A percentile compares a stretch with the other conserved stretches of the same genome.
These are phyloP conservation scores for Phylloporus gajari DNA, from an alignment of 1,284 basidiomycete species.

Conservation along the genomic window DNA sequence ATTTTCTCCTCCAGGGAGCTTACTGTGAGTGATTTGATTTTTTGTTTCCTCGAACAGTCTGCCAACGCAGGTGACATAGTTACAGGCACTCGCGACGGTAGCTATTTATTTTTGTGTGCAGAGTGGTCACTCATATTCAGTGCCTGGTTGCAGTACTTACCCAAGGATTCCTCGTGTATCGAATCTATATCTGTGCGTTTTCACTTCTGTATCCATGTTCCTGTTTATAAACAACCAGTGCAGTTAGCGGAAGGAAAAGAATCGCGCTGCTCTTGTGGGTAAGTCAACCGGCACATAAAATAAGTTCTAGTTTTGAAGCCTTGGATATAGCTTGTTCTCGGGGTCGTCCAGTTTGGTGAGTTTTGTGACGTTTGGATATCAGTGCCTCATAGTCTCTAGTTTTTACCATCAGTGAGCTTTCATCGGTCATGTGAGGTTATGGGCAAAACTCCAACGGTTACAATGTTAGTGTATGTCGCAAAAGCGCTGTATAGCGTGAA, in stretches of 20 bases:
- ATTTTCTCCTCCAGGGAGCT: constrained; percentile 5
- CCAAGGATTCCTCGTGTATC: constrained; percentile 8
- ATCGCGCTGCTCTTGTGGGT: constrained; percentile 1
- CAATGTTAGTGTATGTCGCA: constrained; percentile 11
- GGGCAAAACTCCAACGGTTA: background rate
- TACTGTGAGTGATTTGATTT: constrained; percentile 2
- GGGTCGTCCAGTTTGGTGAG: constrained; percentile 18
- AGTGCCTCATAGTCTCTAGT: constrained; percentile 12
- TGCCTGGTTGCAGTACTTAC: background rate
- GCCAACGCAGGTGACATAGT: background rate
- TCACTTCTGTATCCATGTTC: background rate
- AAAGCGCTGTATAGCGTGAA: constrained; percentile 12
- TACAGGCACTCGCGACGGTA: constrained; percentile 6
- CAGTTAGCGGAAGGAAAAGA: constrained; percentile 5
- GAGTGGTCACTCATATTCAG: background rate
- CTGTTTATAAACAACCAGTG: background rate
- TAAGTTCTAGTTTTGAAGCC: background rate
- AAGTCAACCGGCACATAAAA: background rate
- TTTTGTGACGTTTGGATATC: no score
- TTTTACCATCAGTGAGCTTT: constrained; percentile 1
- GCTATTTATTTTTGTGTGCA: background rate
- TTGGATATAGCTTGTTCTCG: constrained; percentile 8
- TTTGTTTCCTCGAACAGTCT: background rate
- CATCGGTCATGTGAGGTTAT: background rate
- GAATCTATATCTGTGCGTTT: constrained; percentile 7